These are phyloP conservation scores for Verticillium albo-atrum DNA, from an alignment of 2,329 filamentous ascomycete genomes.

Conservation along the genomic window DNA sequence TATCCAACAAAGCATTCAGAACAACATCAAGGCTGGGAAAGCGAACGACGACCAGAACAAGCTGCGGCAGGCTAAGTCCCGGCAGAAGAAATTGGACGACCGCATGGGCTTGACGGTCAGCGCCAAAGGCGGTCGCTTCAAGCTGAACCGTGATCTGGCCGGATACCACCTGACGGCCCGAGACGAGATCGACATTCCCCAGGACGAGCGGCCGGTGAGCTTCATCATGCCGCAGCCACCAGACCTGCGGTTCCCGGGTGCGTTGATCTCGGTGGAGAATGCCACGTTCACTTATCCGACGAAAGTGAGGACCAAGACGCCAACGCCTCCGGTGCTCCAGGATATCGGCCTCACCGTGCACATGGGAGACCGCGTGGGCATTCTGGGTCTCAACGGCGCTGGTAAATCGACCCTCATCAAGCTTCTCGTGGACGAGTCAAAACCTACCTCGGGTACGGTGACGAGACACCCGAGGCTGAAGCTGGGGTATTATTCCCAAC, in stretches of 20 bases:
- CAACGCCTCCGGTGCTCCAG: slow-evolving; percentile 46
- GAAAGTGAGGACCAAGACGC: slow-evolving; percentile 19
- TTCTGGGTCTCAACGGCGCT: slow-evolving; percentile 74
- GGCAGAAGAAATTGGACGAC: slow-evolving; percentile 81
- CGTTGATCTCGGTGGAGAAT: slow-evolving; percentile 68
- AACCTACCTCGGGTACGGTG: slow-evolving; percentile 57
- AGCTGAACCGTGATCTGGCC: slow-evolving; percentile 68
- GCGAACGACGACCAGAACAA: slow-evolving; percentile 80
- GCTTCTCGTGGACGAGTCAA: slow-evolving; percentile 58
- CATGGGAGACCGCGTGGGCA: slow-evolving; percentile 68
- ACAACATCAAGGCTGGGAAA: slow-evolving; percentile 71
- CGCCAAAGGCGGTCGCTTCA: slow-evolving; percentile 70
- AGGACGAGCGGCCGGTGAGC: slow-evolving; percentile 53
- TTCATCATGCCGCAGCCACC: slow-evolving; percentile 58
- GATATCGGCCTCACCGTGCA: slow-evolving; percentile 66
- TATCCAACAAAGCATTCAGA: slow-evolving; percentile 71
- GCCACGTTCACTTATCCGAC: slow-evolving; percentile 59
- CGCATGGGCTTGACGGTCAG: slow-evolving; percentile 73
- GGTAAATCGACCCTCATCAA: slow-evolving; percentile 78
- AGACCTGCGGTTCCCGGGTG: slow-evolving; percentile 70
- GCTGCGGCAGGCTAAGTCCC: slow-evolving; percentile 76
- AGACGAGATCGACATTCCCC: slow-evolving; percentile 67
- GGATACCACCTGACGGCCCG: slow-evolving; percentile 58
- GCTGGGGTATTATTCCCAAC: slow-evolving; percentile 75
- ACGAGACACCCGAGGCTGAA: slow-evolving; percentile 64